phyloP scores from a whole-genome alignment of 1,284 basidiomycete genomes.

The Trichosporon coremiiforme region DNA sequence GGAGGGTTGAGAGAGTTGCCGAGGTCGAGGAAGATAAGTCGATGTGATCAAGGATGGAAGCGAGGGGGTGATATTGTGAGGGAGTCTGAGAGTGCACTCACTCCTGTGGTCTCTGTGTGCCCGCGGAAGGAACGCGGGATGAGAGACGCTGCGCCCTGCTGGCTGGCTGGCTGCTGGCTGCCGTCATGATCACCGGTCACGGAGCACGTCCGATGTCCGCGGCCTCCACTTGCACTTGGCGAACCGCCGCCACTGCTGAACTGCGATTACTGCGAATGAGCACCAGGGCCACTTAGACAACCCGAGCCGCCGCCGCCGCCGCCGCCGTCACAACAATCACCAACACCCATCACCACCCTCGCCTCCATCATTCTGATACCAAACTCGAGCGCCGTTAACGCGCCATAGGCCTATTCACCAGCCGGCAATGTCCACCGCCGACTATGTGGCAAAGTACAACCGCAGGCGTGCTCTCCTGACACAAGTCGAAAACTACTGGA shows the following conservation, averaged over 20 bases:
- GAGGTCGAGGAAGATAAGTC: background rate
- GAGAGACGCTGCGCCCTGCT: background rate
- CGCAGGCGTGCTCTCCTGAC: conserved; percentile 43
- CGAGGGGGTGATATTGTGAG: too few relatives aligned
- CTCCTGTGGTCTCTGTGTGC: too few relatives aligned
- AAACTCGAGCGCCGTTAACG: background rate
- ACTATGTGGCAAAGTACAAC: conserved; percentile 53
- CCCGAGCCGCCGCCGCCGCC: background rate
- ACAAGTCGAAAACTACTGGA: conserved; percentile 52
- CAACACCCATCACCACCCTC: background rate
- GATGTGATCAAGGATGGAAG: conserved; percentile 6
- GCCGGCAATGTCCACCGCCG: conserved; percentile 43
- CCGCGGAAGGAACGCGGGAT: conserved; percentile 6
- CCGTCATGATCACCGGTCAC: conserved; percentile 4
- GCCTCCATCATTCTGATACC: background rate
- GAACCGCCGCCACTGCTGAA: background rate
- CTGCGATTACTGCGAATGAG: background rate
- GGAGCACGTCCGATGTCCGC: conserved; percentile 10
- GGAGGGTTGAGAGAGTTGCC: background rate
- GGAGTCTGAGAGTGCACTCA: background rate
- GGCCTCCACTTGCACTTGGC: conserved; percentile 5
- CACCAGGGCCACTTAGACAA: background rate
- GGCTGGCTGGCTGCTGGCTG: background rate
- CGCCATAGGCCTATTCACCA: background rate
- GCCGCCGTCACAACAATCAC: conserved; percentile 15